Evolutionary conservation across 2,329 filamentous ascomycete genomes (phyloP).

Genomic region (Monascus ruber): DNA sequence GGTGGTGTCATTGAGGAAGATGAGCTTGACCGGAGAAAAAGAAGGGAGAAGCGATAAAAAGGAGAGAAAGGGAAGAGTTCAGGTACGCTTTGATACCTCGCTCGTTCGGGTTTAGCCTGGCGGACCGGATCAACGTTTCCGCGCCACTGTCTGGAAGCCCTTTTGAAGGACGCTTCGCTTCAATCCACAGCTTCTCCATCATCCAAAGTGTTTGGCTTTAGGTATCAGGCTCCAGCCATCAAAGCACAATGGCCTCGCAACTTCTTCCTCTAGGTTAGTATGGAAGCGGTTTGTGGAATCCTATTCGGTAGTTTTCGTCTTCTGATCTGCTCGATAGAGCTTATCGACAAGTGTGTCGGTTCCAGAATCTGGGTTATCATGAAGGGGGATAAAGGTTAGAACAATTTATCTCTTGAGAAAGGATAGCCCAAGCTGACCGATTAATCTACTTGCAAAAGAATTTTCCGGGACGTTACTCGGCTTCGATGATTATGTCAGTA

Average conservation of each 20-base stretch:
- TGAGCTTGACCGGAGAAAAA: too few species aligned
- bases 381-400: conserved; percentile 92
- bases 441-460: conserved; percentile 45
- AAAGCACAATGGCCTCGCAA: conserved; percentile 54
- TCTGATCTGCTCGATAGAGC: conserved; percentile 47
- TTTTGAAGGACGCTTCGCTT: too few species aligned
- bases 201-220: too few species aligned
- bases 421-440: background rate
- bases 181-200: too few species aligned
- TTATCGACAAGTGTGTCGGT: conserved; percentile 98
- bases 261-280: conserved; percentile 57
- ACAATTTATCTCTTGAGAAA: background rate
- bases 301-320: conserved; percentile 4
- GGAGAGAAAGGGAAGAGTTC: too few species aligned
- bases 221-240: background rate
- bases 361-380: conserved; percentile 98
- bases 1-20: too few species aligned
- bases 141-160: too few species aligned
- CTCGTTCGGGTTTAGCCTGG: too few species aligned
- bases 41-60: too few species aligned
- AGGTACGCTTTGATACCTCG: too few species aligned
- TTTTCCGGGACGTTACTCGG: conserved; percentile 90
- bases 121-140: too few species aligned
- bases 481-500: conserved; percentile 99
- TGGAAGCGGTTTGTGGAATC: conserved; percentile 2